Evolutionary conservation across 1,284 basidiomycete genomes (phyloP).

Genomic region (Omphalotus olearius): DNA sequence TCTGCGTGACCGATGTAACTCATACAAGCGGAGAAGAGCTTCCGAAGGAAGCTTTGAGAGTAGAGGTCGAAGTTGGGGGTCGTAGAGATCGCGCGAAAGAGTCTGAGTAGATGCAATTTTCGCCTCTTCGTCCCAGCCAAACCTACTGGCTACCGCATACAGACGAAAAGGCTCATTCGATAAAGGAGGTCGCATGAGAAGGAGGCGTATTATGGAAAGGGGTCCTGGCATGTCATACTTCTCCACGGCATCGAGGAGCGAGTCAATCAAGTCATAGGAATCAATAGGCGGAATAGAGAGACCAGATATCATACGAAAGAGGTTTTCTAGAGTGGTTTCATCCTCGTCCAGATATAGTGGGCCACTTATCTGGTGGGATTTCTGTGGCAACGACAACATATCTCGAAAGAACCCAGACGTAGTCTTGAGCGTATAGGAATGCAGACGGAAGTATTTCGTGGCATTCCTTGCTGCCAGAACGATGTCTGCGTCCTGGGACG

Average conservation of each 20-base stretch:
- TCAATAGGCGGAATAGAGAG: constrained; percentile 45
- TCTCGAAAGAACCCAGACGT: constrained; percentile 59
- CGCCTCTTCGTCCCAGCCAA: constrained; percentile 53
- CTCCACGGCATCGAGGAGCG: constrained; percentile 55
- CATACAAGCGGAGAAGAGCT: constrained; percentile 48
- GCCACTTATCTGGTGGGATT: constrained; percentile 17
- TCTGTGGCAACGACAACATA: constrained; percentile 55
- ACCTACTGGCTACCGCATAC: constrained; percentile 52
- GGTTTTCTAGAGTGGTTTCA: constrained; percentile 42
- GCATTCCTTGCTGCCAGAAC: constrained; percentile 41
- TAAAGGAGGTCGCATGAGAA: constrained; percentile 45
- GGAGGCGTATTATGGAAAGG: constrained; percentile 49
- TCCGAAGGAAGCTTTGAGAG: constrained; percentile 44
- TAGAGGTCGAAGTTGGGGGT: constrained; percentile 36
- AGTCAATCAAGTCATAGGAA: constrained; percentile 49
- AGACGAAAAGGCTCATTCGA: constrained; percentile 49
- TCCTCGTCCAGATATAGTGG: constrained; percentile 57
- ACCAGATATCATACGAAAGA: constrained; percentile 59
- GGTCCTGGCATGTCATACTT: constrained; percentile 68
- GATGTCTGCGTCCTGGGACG: constrained; percentile 41
- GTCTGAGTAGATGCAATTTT: constrained; percentile 46
- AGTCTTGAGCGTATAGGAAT: constrained; percentile 54
- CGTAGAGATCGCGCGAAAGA: constrained; percentile 44
- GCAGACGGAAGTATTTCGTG: constrained; percentile 48
- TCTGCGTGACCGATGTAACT: constrained; percentile 46